Evolutionary conservation across 257 asterid species (phyloP).

Genomic region (Solanum acaule): DNA sequence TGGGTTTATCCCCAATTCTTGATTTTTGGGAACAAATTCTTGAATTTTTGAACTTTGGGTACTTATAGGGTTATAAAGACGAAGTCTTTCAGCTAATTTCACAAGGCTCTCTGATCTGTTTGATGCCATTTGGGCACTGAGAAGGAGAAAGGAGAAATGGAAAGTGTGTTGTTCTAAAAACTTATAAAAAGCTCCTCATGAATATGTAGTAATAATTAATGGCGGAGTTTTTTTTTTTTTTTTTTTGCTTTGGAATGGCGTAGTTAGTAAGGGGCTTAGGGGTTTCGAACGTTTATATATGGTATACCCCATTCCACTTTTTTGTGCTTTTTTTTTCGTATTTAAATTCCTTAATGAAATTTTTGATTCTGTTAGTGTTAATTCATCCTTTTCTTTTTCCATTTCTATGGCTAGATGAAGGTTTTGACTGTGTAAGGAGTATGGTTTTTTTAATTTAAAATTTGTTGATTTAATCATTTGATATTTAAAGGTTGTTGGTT

Average conservation of each 20-base stretch:
- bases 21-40: background rate
- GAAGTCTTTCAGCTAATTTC: slow-evolving; percentile 34
- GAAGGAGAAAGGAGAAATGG: background rate
- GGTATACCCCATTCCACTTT: no score
- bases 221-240: no score
- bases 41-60: background rate
- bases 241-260: no score
- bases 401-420: background rate
- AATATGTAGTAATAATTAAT: no score
- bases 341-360: no score
- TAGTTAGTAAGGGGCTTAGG: no score
- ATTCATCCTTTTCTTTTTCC: no score
- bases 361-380: accelerated
- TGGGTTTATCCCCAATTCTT: background rate
- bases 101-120: slow-evolving; percentile 29
- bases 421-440: background rate
- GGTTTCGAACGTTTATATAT: no score
- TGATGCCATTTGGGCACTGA: slow-evolving; percentile 15
- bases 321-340: no score
- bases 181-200: background rate
- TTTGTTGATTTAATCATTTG: no score
- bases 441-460: no score
- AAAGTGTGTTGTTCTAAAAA: background rate
- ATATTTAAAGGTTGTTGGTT: no score
- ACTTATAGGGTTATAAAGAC: slow-evolving; percentile 4